phyloP scores from a whole-genome alignment of 1,284 basidiomycete genomes.

The Abortiporus biennis region DNA sequence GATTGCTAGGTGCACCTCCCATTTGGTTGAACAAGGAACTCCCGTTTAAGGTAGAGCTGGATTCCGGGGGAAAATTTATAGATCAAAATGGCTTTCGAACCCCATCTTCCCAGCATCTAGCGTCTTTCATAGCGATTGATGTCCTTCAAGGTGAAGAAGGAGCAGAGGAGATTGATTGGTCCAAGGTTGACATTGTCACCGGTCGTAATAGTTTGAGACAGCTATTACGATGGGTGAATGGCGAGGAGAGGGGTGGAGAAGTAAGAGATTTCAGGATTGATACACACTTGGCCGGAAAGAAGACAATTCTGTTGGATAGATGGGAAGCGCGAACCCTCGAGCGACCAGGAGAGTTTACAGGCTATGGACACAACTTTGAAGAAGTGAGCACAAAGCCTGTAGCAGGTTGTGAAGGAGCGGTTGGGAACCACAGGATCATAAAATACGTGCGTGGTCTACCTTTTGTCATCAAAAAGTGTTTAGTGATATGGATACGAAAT shows the following conservation, averaged over 20 bases:
- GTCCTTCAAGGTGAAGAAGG: slow-evolving; percentile 26
- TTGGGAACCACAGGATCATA: slow-evolving; percentile 12
- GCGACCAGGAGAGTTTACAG: not conserved
- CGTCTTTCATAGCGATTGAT: slow-evolving; percentile 46
- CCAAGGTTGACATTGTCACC: slow-evolving; percentile 45
- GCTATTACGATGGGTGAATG: slow-evolving; percentile 45
- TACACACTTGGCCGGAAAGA: slow-evolving; percentile 43
- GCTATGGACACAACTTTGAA: slow-evolving; percentile 11
- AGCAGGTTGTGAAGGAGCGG: slow-evolving; percentile 9
- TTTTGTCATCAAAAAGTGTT: too few species aligned
- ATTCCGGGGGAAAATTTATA: slow-evolving; percentile 34
- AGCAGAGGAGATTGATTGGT: slow-evolving; percentile 34
- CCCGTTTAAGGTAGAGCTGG: slow-evolving; percentile 43
- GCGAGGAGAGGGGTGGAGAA: slow-evolving; percentile 22
- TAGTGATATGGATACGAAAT: too few species aligned
- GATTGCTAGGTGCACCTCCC: slow-evolving; percentile 41
- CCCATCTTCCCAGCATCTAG: slow-evolving; percentile 33
- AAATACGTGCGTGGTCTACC: slow-evolving; percentile 11
- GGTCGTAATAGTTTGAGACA: slow-evolving; percentile 55
- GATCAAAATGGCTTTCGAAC: slow-evolving; percentile 48
- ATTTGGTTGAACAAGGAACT: slow-evolving; percentile 38
- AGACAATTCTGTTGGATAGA: slow-evolving; percentile 47
- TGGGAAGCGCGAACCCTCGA: slow-evolving; percentile 36
- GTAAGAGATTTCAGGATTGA: slow-evolving; percentile 46
- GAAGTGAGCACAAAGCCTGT: slow-evolving; percentile 8